Evolutionary conservation across 2,329 filamentous ascomycete genomes (phyloP), one percentile per base, ranked within the genome.

Genomic region (Didymella arachidicola): DNA sequence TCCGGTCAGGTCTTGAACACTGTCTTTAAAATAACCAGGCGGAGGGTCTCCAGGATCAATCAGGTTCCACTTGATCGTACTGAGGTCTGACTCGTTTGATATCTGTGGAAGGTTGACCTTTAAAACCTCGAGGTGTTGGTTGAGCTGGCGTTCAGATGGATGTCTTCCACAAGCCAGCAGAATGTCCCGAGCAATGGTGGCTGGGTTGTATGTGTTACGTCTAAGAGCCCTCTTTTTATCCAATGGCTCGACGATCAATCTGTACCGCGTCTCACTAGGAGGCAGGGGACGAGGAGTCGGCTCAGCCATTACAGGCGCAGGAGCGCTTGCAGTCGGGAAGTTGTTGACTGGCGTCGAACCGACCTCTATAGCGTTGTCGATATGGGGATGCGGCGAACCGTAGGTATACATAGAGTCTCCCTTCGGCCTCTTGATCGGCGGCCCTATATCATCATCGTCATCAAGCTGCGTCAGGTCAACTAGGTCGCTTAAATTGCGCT

Each of bases 101-200:
- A 87, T 76, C 10, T 73, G 71, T 14, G 72, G 69, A 19, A 85
- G 77, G 3, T 71, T 77, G 7, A 75, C 72, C 36, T 77, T 79
- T 7, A 86, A 69, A 32, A 77, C 67, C 54, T 82, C 78, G 59
- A 89, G 75, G 75, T 89, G 87, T 29, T 80, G 78, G 66, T 90
- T 90, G 34, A 90, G 73, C 2, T 79, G 74, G 26, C 81, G 75
- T 72, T 87, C 84, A 10, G 82, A 82, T 0, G 87, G 87, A 69
- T 89, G 87, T 57, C 83, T 82, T 16, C 86, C 86, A 12, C 85
- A 80, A 16, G 86, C 84, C 48, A 89, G 81, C 11, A 90, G 76
- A 7, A 90, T 80, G 69, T 89, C 86, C 49, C 86, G 78, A 4
- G 87, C 87, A 59, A 90, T 87, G 0, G 86, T 89, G 43, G 81